A percentile compares a stretch with the other conserved stretches of the same genome.
Conservation (phyloP, 768 basidiomycete species). For the Gyrodon lividus region DNA sequence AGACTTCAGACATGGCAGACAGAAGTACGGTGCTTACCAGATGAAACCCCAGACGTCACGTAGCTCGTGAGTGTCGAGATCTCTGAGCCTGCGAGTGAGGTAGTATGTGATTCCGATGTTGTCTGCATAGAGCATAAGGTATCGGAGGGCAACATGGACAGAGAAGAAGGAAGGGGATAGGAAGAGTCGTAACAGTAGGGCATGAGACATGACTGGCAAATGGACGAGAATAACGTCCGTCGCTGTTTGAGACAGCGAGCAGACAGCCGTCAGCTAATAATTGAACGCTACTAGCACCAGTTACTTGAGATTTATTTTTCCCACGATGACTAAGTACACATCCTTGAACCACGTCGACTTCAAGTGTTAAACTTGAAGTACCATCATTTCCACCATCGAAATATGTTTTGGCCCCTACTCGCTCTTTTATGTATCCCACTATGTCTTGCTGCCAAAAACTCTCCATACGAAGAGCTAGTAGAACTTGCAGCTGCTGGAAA, state of each 20-base stretch:
- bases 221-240: slow-evolving; percentile 4
- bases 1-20: slow-evolving; percentile 10
- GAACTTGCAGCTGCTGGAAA: slow-evolving; percentile 68
- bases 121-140: slow-evolving; percentile 77
- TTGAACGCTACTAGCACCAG: no score
- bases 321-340: slow-evolving; percentile 5
- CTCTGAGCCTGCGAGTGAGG: slow-evolving; percentile 70
- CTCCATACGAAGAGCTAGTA: slow-evolving; percentile 55
- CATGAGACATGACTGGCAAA: slow-evolving; percentile 63
- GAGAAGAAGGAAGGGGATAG: slow-evolving; percentile 92
- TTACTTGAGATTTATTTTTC: no score
- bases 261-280: not conserved
- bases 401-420: slow-evolving; percentile 26
- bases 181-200: slow-evolving; percentile 85
- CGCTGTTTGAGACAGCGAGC: slow-evolving; percentile 13
- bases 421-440: slow-evolving; percentile 33
- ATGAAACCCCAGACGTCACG: slow-evolving; percentile 89
- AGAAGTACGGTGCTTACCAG: slow-evolving; percentile 49
- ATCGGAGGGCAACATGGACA: slow-evolving; percentile 89
- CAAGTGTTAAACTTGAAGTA: no score
- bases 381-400: not conserved
- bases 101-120: slow-evolving; percentile 93
- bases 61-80: slow-evolving; percentile 67
- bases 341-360: slow-evolving; percentile 3
- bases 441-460: slow-evolving; percentile 28